A percentile compares a stretch with the other conserved stretches of the same genome.
Evolutionary conservation across 2,329 filamentous ascomycete genomes (phyloP).

Genomic region (Coniochaeta sp.): DNA sequence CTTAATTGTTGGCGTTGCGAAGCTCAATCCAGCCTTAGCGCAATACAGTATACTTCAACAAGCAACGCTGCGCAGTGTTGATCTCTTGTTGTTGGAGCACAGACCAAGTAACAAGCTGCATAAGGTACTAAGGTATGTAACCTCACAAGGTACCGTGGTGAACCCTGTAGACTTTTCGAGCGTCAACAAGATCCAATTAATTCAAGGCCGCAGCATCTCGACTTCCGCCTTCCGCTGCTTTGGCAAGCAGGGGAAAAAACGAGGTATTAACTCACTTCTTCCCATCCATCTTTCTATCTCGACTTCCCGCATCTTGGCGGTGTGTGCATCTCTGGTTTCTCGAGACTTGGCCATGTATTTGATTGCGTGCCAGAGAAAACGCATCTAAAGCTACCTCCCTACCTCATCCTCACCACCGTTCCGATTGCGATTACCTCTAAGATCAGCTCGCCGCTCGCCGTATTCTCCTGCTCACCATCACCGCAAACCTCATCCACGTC

Average conservation of each 20-base stretch:
- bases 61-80: neutral
- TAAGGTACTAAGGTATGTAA: too few relatives aligned
- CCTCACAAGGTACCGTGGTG: too few relatives aligned
- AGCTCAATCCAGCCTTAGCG: neutral
- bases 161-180: neutral
- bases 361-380: conserved; percentile 3
- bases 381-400: neutral
- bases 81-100: neutral
- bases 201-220: conserved; percentile 15
- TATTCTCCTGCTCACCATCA: conserved; percentile 22
- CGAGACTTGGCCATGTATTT: conserved; percentile 4
- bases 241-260: too few relatives aligned
- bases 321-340: neutral
- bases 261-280: too few relatives aligned
- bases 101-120: neutral
- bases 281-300: neutral
- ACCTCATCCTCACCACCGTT: conserved; percentile 5
- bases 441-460: neutral
- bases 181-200: conserved; percentile 21
- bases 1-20: neutral
- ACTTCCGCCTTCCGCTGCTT: conserved; percentile 1
- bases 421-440: neutral
- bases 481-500: neutral
- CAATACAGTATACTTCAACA: neutral
- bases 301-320: neutral